Conservation (phyloP, 139 green algal genomes). For the Chloropicon primus region DNA sequence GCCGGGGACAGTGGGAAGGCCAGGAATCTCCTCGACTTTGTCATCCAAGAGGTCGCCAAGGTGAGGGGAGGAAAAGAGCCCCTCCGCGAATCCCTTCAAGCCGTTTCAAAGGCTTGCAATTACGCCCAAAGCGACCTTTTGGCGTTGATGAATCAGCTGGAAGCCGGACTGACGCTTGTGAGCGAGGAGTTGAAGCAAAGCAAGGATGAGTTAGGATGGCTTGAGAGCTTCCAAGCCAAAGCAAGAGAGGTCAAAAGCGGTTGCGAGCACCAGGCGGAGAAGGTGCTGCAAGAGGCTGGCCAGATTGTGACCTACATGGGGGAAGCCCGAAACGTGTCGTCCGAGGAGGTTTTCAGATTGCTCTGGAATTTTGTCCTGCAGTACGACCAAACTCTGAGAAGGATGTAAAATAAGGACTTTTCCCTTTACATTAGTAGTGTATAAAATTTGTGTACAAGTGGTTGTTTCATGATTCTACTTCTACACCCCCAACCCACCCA, state of each 20-base stretch:
- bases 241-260: background rate
- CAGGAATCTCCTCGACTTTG: background rate
- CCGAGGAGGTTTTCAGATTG: background rate
- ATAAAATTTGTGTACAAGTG: no score
- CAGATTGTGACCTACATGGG: background rate
- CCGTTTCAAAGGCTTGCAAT: background rate
- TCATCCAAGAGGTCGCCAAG: background rate
- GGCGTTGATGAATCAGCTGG: background rate
- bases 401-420: background rate
- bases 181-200: background rate
- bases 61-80: background rate
- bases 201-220: background rate
- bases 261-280: background rate
- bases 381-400: background rate
- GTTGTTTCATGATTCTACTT: no score
- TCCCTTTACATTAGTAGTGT: no score
- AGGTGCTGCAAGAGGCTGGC: background rate
- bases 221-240: background rate
- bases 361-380: background rate
- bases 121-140: background rate
- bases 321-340: background rate
- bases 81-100: background rate
- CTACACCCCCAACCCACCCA: no score
- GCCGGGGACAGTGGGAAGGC: background rate
- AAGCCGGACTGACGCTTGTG: background rate